phyloP scores from a whole-genome alignment of 495 filamentous ascomycete species.

The Daldinia grandis region DNA sequence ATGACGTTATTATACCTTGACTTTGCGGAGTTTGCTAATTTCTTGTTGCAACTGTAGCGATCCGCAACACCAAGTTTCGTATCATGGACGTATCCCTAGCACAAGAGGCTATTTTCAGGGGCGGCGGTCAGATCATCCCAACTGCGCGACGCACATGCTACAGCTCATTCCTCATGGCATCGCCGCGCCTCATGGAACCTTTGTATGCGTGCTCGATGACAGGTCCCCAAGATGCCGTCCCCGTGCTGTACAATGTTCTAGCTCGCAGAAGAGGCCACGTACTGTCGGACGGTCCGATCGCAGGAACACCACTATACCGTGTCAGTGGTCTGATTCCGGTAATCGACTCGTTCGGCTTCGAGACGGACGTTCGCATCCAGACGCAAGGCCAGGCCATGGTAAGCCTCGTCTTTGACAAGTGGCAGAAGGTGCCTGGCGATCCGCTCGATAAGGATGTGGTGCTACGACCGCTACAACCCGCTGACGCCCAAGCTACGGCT shows the following conservation, averaged over 20 bases:
- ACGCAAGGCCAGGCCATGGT: conserved; percentile 92
- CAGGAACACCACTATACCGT: conserved; percentile 92
- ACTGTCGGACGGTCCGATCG: conserved; percentile 89
- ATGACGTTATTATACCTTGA: conserved; percentile 13
- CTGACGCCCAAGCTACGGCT: conserved; percentile 83
- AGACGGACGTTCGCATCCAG: conserved; percentile 95
- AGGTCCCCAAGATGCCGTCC: conserved; percentile 88
- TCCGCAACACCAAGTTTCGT: conserved; percentile 95
- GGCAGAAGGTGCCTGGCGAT: conserved; percentile 94
- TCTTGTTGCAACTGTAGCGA: conserved; percentile 63
- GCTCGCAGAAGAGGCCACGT: conserved; percentile 91
- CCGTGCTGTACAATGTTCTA: conserved; percentile 88
- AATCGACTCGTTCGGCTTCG: conserved; percentile 96
- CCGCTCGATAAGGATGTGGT: conserved; percentile 88
- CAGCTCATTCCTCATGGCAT: conserved; percentile 94
- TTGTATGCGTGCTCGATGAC: conserved; percentile 92
- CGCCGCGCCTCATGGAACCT: conserved; percentile 94
- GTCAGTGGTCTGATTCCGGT: conserved; percentile 92
- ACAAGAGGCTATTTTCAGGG: conserved; percentile 88
- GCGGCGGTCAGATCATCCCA: conserved; percentile 96
- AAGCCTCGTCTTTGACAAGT: conserved; percentile 93
- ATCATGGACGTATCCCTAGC: conserved; percentile 91
- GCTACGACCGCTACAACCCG: conserved; percentile 84
- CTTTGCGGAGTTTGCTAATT: conserved; percentile 31
- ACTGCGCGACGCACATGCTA: conserved; percentile 92